Conservation (phyloP, 1,284 basidiomycete species). For the Athelia sp. region DNA sequence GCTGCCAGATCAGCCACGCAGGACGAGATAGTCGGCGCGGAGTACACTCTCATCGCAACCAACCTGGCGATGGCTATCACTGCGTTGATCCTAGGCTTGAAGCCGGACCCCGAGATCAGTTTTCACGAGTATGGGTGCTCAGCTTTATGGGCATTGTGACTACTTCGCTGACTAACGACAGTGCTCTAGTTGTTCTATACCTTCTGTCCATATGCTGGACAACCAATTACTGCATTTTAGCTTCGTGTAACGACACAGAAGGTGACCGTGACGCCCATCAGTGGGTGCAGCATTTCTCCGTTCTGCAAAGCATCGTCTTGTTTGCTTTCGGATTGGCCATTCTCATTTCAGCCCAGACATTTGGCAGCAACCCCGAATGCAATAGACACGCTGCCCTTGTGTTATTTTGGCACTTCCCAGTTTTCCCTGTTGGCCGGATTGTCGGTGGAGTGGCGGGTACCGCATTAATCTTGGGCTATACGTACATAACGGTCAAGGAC, state of each 20-base stretch:
- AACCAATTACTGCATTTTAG: slow-evolving; percentile 15
- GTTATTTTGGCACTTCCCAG: slow-evolving; percentile 18
- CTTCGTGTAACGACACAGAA: slow-evolving; percentile 12
- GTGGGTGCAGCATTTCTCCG: slow-evolving; percentile 13
- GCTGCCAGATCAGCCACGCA: slow-evolving; percentile 15
- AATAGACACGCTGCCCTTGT: slow-evolving; percentile 16
- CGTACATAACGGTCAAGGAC: slow-evolving; percentile 10
- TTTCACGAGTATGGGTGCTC: slow-evolving; percentile 19
- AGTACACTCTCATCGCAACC: slow-evolving; percentile 21
- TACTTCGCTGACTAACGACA: not conserved
- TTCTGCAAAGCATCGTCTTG: slow-evolving; percentile 17
- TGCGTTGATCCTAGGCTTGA: slow-evolving; percentile 19
- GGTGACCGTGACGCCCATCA: slow-evolving; percentile 3
- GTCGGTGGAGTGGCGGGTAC: slow-evolving; percentile 11
- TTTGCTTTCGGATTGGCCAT: slow-evolving; percentile 18
- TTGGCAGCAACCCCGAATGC: slow-evolving; percentile 15
- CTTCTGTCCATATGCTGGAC: slow-evolving; percentile 15
- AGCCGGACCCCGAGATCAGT: slow-evolving; percentile 17
- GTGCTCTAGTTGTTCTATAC: slow-evolving; percentile 11
- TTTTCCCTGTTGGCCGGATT: slow-evolving; percentile 14
- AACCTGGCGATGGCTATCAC: slow-evolving; percentile 22
- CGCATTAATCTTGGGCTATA: slow-evolving; percentile 8
- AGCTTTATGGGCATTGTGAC: not conserved
- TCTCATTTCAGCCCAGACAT: slow-evolving; percentile 13
- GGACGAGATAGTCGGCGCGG: slow-evolving; percentile 18